phyloP scores from a whole-genome alignment of 1,284 basidiomycete species.

The Earliella scabrosa region DNA sequence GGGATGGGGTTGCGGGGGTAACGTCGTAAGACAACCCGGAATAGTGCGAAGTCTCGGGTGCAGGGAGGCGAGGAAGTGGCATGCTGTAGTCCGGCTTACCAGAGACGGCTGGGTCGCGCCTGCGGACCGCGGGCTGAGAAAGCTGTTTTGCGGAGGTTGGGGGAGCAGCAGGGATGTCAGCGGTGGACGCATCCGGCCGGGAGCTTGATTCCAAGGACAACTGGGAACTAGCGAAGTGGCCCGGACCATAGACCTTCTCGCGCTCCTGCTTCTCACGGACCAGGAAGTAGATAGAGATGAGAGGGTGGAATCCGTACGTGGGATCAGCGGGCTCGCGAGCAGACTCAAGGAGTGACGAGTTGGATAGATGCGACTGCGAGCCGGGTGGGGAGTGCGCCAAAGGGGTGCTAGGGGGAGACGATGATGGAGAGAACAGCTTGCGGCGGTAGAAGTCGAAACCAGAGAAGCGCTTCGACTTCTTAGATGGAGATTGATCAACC shows the following conservation, averaged over 20 bases:
- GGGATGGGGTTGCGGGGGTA: constrained; percentile 52
- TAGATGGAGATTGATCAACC: constrained; percentile 48
- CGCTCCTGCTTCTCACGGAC: constrained; percentile 95
- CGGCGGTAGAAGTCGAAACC: constrained; percentile 95
- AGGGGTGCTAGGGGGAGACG: constrained; percentile 59
- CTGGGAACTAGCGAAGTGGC: constrained; percentile 93
- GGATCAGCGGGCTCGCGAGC: constrained; percentile 74
- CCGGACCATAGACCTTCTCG: constrained; percentile 91
- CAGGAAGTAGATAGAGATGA: constrained; percentile 96
- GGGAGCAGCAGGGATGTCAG: constrained; percentile 29
- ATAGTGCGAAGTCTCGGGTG: constrained; percentile 79
- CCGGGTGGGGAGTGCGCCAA: constrained; percentile 53
- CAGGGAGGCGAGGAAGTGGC: constrained; percentile 79
- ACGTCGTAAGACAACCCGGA: constrained; percentile 78
- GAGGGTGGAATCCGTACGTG: constrained; percentile 91
- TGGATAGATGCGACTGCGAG: constrained; percentile 56
- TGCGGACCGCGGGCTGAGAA: constrained; percentile 31
- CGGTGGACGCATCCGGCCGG: constrained; percentile 25
- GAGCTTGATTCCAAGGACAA: constrained; percentile 47
- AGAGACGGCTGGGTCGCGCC: constrained; percentile 28
- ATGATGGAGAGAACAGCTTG: constrained; percentile 80
- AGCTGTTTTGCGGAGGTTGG: constrained; percentile 34
- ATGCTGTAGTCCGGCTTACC: constrained; percentile 78
- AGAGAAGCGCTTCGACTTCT: constrained; percentile 76
- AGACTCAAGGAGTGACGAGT: constrained; percentile 48